Evolutionary conservation across 1,139 yeast species (phyloP), one percentile per base, ranked within the genome.

Genomic region (Lizanozyma gosingica): DNA sequence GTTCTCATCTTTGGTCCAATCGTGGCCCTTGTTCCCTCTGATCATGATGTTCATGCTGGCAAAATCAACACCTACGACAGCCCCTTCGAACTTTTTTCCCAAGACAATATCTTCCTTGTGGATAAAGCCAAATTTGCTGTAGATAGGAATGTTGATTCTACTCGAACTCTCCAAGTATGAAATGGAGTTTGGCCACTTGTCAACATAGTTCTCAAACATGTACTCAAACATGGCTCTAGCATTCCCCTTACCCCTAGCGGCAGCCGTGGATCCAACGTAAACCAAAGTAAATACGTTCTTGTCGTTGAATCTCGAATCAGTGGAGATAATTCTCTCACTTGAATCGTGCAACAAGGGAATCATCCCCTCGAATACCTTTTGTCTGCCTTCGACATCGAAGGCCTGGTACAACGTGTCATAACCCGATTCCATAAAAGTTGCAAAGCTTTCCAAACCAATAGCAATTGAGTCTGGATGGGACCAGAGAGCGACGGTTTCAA

Each of bases 201-300:
- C 84, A 40, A 81, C 66, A 53, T 71, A 63, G 40, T 67, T 62
- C 22, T 62, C 56, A 47, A 76, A 77, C 71, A 77, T 73, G 50
- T 64, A 71, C n/a, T 76, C 75, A 47, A 80, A 72, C 52, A 78
- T 63, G 39, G 66, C 66, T 37, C 85, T 57, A n/a, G 71, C 78
- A 53, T 80, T 78, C 6, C 86, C 86, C 55, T 79, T 79, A 33
- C 86, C 86, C 50, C 83, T 65, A 8, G 83, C 83, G 17, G 58
- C 52, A n/a, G 68, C 70, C 9, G 73, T 62, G 4, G 82, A 73
- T 2, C 84, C 86, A 37, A 80, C 59, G 51, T 80, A 80, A 33
- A 80, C 83, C 51, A 80, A 66, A 15, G 83, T 78, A 62, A 69
- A 80, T 4, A 67, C 55, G 35, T 68, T 65, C 41, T 67, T 69